Base-by-base conservation (phyloP, 2,329 filamentous ascomycete genomes). In the Moelleriella libera region DNA sequence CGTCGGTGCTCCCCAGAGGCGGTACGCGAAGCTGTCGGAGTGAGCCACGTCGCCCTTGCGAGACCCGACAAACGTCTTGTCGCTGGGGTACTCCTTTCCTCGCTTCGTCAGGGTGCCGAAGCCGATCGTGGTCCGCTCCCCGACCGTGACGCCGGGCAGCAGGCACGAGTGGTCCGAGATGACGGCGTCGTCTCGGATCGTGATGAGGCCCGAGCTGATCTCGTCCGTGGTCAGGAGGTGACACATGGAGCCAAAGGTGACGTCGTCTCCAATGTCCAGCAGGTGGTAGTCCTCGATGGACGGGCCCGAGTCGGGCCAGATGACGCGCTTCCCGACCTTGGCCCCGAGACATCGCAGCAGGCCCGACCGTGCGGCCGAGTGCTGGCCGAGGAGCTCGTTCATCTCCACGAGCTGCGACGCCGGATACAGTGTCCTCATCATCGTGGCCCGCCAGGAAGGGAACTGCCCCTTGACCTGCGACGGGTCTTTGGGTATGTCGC, bases 261-360 rank as follows among this genome's bases (percentile, higher is more conserved):
- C 74, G 56, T 78, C 70, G 48, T 77, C 68, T 6, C 75, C 75
- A 50, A 78, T 65, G 30, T 77, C 67, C 11, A 78, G 53, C 1
- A 78, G 60, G 50, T 76, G 71, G 50, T 75, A 78, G 52, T 78
- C 72, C 12, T 69, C 64, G 30, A 77, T 68, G 1, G 60, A 61
- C 1, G 74, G 75, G 0, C 74, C 74, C n/a, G 69, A 74, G 5
- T 74, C 73, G 3, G 74, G 74, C 75, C 74, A 78, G 57, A 76
- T 77, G 1, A 77, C 68, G 6, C 70, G 65, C 53, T 66, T 63
- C 30, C 75, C 75, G 37, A 76, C 64, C 54, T 68, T 70, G 8
- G 67, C 70, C 12, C 74, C 75, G 30, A 78, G 60, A 45, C 69
- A 58, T 9, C 74, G 64, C 5, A 75, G 60, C 1, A 70, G 64